Evolutionary conservation across 73 alveolate genomes (phyloP), one percentile per base, ranked within the genome.

Genomic region (Durusdinium trenchii): DNA sequence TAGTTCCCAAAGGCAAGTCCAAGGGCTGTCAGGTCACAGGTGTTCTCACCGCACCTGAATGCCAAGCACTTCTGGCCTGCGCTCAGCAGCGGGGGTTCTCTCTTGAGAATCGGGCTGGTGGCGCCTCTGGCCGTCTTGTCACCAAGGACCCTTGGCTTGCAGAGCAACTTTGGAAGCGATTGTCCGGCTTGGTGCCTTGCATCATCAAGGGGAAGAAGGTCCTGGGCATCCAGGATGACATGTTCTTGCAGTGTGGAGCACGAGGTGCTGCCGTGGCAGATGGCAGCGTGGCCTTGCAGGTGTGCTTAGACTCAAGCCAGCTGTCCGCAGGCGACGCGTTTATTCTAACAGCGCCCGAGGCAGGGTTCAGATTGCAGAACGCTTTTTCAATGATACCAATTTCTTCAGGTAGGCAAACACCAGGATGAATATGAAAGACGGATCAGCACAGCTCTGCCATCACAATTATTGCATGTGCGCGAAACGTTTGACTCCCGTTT

Each of bases 71-170:
- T 35, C 96, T 89, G 6, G 43, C 96, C 28, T 51, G 46, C 28
- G 96, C 86, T 32, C 47, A 89, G 78, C n/a, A 76, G 28, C 71
- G 62, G 42, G 96, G 96, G 42, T 64, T 89, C 73, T 69, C 86
- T 3, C 73, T 43, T 62, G 67, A 81, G 64, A 67, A 81, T 46
- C 91, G 91, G 16, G 91, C 91, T 9, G 91, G 91, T 14, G 91
- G 91, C 30, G 32, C 86, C 67, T 67, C 52, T 28, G 30, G 91
- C n/a, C 20, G 79, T 45, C 51, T 89, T 48, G 86, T 89, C 36
- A 36, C 52, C 73, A 71, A 64, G 71, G 96, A 89, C 73, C 86
- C 96, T 71, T 89, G 86, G 86, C 47, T 89, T 67, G 96, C 96
- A 47, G 45, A 30, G 32, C 40, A 38, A 7, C 60, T 89, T 69